Evolutionary conservation across 805 yeast genomes (phyloP), one percentile per base, ranked within the genome.

Genomic region (Wickerhamiella qilinensis): DNA sequence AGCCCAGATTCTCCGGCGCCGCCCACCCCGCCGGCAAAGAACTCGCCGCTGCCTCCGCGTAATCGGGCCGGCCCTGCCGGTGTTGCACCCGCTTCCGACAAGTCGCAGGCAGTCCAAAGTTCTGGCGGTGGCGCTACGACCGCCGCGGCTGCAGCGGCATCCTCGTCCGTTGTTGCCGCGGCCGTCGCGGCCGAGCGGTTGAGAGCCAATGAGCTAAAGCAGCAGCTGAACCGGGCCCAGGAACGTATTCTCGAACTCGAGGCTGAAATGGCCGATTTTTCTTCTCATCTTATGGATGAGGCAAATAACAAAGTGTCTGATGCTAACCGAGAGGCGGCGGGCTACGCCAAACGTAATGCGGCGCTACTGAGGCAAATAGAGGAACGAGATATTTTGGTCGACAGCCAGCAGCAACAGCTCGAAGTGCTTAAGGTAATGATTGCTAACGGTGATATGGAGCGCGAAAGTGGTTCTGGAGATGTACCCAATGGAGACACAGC

Each of bases 261-360:
- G 53, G 73, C 70, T 31, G 68, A 66, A 30, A 79, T 77, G 33
- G 53, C 59, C 12, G 59, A 59, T 40, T 69, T 77, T 11, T 67
- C 75, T 51, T 73, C 72, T 25, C 64, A 64, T 42, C 73, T 75
- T 47, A 40, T 52, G 37, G 50, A 49, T 29, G 57, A 70, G 36
- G 72, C 75, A n/a, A 77, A 81, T 61, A 78, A 69, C 59, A 88
- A 80, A 54, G 65, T 81, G 45, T 85, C 66, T 27, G 94, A 84
- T 50, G 77, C 77, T 50, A 82, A 84, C 49, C 54, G 64, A n/a
- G 66, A 80, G 14, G 67, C 83, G 29, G 78, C 69, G 12, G 67
- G 73, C 36, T 58, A 81, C 39, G 75, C 72, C 46, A 67, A 68
- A 28, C 93, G 85, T 58, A 59, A 83, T 43, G 63, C 58, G 20